Evolutionary conservation across 176 grass and related monocot genomes (phyloP).

Genomic region (Raddia guianensis): DNA sequence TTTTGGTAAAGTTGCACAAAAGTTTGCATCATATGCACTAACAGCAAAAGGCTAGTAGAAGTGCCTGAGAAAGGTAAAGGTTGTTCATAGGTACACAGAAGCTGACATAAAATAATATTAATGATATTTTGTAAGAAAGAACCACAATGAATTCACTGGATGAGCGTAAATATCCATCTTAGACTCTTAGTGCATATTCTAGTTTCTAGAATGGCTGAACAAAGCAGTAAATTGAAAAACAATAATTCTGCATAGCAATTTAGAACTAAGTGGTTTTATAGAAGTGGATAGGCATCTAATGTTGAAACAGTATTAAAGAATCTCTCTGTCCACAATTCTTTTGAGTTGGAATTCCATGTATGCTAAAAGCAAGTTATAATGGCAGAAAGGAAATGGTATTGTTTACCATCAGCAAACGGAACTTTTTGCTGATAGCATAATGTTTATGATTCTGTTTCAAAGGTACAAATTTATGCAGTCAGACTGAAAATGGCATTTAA

Average conservation of each 20-base stretch:
- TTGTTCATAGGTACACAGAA: slow-evolving; percentile 24
- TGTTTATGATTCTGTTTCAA: slow-evolving; percentile 22
- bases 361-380: not conserved
- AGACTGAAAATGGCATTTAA: slow-evolving; percentile 12
- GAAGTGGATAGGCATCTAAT: not conserved
- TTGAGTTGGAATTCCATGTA: slow-evolving; percentile 5
- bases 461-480: not conserved
- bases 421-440: not conserved
- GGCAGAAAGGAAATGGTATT: not conserved
- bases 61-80: slow-evolving; percentile 31
- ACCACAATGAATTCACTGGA: slow-evolving; percentile 23
- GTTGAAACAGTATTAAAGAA: not conserved
- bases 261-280: slow-evolving; percentile 5
- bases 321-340: not conserved
- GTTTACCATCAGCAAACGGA: not conserved
- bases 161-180: not conserved
- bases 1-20: slow-evolving; percentile 40
- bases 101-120: slow-evolving; percentile 27
- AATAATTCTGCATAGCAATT: not conserved
- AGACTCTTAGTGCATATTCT: not conserved
- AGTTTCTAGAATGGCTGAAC: not conserved
- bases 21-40: slow-evolving; percentile 29
- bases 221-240: not conserved
- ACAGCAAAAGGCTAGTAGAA: slow-evolving; percentile 25
- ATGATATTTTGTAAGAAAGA: slow-evolving; percentile 13